Base-by-base conservation (phyloP, 805 yeast species). In the Lipomyces japonicus region DNA sequence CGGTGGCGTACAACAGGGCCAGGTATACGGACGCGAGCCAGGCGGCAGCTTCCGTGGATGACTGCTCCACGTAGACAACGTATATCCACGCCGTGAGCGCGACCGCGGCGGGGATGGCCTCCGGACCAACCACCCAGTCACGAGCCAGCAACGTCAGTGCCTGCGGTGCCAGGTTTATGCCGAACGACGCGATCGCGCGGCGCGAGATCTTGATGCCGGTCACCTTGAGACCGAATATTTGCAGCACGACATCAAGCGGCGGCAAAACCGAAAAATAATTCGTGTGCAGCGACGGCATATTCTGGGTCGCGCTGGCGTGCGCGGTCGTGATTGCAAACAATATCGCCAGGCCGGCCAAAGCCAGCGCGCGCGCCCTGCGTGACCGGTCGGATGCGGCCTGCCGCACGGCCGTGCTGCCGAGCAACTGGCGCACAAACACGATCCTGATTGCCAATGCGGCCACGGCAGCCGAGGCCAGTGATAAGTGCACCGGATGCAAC, bases 241-340 rank as follows among this genome's bases (percentile, higher is more conserved):
- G 57, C 18, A 54, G 46, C 18, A 43, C 53, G 14, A 44, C 28
- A 34, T 54, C 58, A 18, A 52, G 46, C 6, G 57, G 51, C 2
- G 58, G 57, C 12, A 54, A 43, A 12, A 51, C 53, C n/a, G 58
- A 54, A 35, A 54, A 54, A 42, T 46, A 54, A 45, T 54, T 54
- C 58, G 44, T 47, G 42, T 54, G 58, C 30, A 54, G 19, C 6
- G 56, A 47, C 3, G 57, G 18, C 58, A 54, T 54, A 34, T 28
- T 52, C 22, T 54, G 56, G 7, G 50, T 22, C 12, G 41, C 23
- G 39, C 53, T 53, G 12, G 47, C 43, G 39, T 32, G 36, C 12
- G 51, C 48, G 19, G 44, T 48, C 36, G 41, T 16, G 4, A 31
- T 10, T 25, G 48, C 36, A 19, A 23, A 47, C 7, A 47, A 22